phyloP scores from a whole-genome alignment of 2,329 filamentous ascomycete genomes.

The Epichloe scottii region DNA sequence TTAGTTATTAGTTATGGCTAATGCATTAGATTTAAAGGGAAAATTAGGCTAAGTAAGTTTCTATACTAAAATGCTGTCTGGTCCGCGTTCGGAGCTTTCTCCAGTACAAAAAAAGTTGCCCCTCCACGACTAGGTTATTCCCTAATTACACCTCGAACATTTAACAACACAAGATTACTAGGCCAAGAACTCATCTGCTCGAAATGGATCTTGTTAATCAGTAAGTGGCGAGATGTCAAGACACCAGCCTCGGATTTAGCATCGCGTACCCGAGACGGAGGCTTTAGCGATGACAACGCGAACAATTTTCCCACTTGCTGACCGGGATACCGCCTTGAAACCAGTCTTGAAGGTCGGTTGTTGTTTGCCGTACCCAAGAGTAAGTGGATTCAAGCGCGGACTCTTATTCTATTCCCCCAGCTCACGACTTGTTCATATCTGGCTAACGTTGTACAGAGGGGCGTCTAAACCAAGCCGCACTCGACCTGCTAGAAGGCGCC shows the following conservation, averaged over 20 bases:
- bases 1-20: too few relatives aligned
- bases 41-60: too few relatives aligned
- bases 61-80: too few relatives aligned
- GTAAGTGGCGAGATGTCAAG: constrained; percentile 22
- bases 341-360: constrained; percentile 78
- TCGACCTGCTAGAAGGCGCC: constrained; percentile 84
- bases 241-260: neutral
- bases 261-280: neutral
- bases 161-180: neutral
- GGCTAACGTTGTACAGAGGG: constrained; percentile 47
- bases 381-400: constrained; percentile 33
- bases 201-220: constrained; percentile 42
- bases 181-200: neutral
- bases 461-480: constrained; percentile 72
- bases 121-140: neutral
- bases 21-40: too few relatives aligned
- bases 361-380: constrained; percentile 98
- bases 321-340: neutral
- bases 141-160: too few relatives aligned
- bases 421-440: neutral
- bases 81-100: neutral
- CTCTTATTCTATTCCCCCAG: neutral
- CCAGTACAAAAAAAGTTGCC: neutral
- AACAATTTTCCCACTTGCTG: neutral
- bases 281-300: neutral